phyloP scores from a whole-genome alignment of 73 alveolate species.

The Paramecium octaurelia region DNA sequence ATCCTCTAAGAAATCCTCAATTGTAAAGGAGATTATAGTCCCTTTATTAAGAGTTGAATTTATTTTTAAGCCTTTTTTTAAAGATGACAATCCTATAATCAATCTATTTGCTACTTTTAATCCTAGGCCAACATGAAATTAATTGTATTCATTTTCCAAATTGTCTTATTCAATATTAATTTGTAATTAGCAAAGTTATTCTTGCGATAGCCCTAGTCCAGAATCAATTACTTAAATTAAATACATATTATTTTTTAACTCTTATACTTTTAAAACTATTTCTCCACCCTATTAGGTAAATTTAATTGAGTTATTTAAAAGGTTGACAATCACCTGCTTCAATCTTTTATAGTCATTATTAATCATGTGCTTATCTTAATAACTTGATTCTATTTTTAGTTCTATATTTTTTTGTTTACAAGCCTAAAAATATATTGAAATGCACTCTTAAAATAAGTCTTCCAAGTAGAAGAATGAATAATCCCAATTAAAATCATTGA shows the following conservation, averaged over 20 bases:
- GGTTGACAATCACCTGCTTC: background rate
- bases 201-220: background rate
- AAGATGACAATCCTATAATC: background rate
- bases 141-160: background rate
- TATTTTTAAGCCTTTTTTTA: background rate
- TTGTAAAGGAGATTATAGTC: background rate
- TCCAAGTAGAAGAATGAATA: background rate
- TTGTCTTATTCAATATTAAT: background rate
- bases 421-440: background rate
- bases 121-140: slow-evolving; percentile 28
- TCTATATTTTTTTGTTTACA: background rate
- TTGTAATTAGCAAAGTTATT: background rate
- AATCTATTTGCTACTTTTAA: slow-evolving; percentile 34
- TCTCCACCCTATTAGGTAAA: background rate
- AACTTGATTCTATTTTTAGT: background rate
- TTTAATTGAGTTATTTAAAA: slow-evolving; percentile 26
- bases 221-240: background rate
- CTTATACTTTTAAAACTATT: background rate
- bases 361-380: background rate
- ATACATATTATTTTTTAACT: background rate
- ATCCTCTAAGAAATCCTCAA: background rate
- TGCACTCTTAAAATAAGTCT: background rate
- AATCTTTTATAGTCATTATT: background rate
- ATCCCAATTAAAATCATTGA: background rate
- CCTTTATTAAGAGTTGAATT: background rate